Evolutionary conservation across 768 basidiomycete species (phyloP).

Genomic region (Suillus americanus): DNA sequence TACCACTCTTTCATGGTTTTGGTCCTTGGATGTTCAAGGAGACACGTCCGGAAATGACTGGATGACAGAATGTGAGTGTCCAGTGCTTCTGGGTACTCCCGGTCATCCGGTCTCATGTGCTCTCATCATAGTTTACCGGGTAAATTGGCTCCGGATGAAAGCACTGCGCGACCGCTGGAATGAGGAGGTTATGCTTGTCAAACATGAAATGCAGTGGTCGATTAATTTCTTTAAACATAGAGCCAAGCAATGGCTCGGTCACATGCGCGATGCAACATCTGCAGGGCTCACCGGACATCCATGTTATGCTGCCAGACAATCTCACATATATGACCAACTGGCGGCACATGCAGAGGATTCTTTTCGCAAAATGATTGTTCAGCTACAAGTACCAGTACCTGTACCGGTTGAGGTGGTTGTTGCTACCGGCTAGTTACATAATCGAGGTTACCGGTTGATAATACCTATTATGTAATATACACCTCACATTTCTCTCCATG

Average conservation of each 20-base stretch:
- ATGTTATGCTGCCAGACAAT: neutral
- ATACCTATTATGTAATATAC: too few species aligned
- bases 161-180: conserved; percentile 1
- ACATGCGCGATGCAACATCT: neutral
- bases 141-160: conserved; percentile 10
- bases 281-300: neutral
- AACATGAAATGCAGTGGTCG: conserved; percentile 1
- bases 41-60: conserved; percentile 5
- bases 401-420: too few species aligned
- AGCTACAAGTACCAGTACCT: too few species aligned
- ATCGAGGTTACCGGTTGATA: too few species aligned
- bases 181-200: conserved; percentile 3
- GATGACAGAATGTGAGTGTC: conserved; percentile 12
- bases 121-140: conserved; percentile 5
- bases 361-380: neutral
- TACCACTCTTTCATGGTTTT: conserved; percentile 10
- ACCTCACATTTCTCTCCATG: too few species aligned
- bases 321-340: neutral
- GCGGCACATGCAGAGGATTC: neutral
- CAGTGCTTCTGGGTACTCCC: neutral
- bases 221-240: neutral
- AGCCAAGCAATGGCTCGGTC: neutral
- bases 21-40: conserved; percentile 7
- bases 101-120: neutral
- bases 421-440: too few species aligned